These are phyloP conservation scores for Hericium rajendrae DNA, from an alignment of 768 basidiomycete species.

Conservation along the genomic window DNA sequence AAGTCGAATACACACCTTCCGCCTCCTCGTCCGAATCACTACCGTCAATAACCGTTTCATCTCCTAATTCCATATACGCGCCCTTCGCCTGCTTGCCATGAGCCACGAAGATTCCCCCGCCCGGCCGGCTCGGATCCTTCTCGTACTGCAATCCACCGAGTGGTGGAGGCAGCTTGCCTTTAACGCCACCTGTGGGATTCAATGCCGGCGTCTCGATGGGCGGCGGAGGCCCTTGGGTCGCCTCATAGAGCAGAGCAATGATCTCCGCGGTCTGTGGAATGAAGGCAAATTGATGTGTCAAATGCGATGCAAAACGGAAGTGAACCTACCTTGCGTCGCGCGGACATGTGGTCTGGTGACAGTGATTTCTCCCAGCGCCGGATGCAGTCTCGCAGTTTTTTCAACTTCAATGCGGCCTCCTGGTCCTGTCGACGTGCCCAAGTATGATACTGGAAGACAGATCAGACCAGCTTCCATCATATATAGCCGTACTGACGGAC, in stretches of 20 bases:
- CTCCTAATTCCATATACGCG: constrained; percentile 34
- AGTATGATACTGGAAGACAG: constrained; percentile 68
- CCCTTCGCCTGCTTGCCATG: constrained; percentile 21
- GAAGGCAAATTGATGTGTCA: constrained; percentile 1
- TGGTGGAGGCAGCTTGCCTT: constrained; percentile 41
- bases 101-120: constrained; percentile 81
- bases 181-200: constrained; percentile 72
- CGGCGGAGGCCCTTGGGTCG: constrained; percentile 70
- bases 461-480: neutral
- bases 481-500: constrained; percentile 30
- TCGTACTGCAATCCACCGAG: constrained; percentile 54
- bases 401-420: constrained; percentile 64
- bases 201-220: constrained; percentile 45
- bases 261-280: constrained; percentile 75
- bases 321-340: constrained; percentile 73
- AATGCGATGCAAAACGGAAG: neutral
- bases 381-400: constrained; percentile 76
- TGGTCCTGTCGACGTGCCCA: constrained; percentile 79
- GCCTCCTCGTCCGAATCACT: constrained; percentile 22
- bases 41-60: constrained; percentile 43
- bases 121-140: constrained; percentile 72
- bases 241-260: constrained; percentile 84
- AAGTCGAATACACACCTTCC: constrained; percentile 6
- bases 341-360: constrained; percentile 90
- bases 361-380: constrained; percentile 81